phyloP scores from a whole-genome alignment of 1,284 basidiomycete genomes.

The Trichosporon asahii region DNA sequence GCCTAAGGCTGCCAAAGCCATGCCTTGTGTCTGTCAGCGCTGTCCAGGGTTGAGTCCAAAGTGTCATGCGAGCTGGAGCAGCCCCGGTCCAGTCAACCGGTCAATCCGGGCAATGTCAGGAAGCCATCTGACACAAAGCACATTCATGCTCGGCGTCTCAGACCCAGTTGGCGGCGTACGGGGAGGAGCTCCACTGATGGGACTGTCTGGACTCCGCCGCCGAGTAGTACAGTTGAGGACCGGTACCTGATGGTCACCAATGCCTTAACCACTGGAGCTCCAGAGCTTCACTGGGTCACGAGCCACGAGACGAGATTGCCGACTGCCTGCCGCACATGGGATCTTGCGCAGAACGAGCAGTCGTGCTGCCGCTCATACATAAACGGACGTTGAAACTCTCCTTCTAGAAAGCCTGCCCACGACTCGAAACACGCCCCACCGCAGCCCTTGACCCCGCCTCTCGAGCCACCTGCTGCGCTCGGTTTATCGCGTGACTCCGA shows the following conservation, averaged over 20 bases:
- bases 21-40: not conserved
- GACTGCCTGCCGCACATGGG: not conserved
- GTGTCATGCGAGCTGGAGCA: not conserved
- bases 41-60: not conserved
- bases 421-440: not conserved
- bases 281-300: not conserved
- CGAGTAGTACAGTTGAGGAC: not conserved
- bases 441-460: not conserved
- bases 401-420: not conserved
- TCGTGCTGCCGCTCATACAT: not conserved
- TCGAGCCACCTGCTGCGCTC: not conserved
- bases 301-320: not conserved
- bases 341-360: not conserved
- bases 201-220: not conserved
- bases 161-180: not conserved
- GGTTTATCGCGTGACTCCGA: not conserved
- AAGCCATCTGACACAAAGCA: conserved; percentile 3
- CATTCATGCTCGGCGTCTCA: not conserved
- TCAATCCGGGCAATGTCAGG: not conserved
- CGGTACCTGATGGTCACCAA: conserved; percentile 3
- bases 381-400: not conserved
- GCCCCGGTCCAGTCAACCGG: not conserved
- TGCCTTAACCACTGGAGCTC: not conserved
- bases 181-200: not conserved
- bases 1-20: not conserved